Evolutionary conservation across 768 basidiomycete genomes (phyloP), one percentile per base, ranked within the genome.

Genomic region (Leucocoprinus sp.): DNA sequence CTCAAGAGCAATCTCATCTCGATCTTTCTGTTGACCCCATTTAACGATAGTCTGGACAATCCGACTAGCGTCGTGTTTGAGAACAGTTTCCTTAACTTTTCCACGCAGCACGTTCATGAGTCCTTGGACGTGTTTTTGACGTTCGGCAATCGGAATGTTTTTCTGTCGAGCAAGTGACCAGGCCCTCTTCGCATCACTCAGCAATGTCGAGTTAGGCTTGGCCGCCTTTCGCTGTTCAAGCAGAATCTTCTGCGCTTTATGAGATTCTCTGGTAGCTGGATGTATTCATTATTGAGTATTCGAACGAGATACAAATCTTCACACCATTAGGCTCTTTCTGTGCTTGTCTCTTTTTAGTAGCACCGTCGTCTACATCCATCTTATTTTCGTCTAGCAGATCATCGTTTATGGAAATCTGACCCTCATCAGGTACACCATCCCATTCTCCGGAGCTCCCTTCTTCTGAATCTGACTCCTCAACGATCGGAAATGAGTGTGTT

Each of bases 21-120:
- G 64, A 61, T 93, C 84, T 50, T 70, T 69, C 54, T 72, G 83
- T 15, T 76, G 71, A 3, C 93, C 93, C 49, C 84, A 78, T 57
- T 87, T 93, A 38, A 95, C 84, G 9, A 86, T 68, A 0, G 80
- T 85, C 60, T 87, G 84, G 17, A 87, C 76, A 50, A 90, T 90
- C 52, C 83, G 76, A 56, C 89, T 91, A 6, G 90, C 91, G 61
- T 95, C 91, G 56, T 95, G 93, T 62, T 93, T 95, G 58, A 89
- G 75, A 1, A 87, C 83, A 28, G 95, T 80, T 24, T 93, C 91
- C 49, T 82, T 81, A 35, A 95, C 80, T 53, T 81, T 80, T 4
- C 90, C 91, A 17, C 84, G 77, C 17, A 92, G 79, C 36, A 83
- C 71, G 23, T 69, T 65, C 78, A 91, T 88, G 7, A 97, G 72